Conservation (phyloP, 495 filamentous ascomycete genomes). For the Penicillium verhagenii region DNA sequence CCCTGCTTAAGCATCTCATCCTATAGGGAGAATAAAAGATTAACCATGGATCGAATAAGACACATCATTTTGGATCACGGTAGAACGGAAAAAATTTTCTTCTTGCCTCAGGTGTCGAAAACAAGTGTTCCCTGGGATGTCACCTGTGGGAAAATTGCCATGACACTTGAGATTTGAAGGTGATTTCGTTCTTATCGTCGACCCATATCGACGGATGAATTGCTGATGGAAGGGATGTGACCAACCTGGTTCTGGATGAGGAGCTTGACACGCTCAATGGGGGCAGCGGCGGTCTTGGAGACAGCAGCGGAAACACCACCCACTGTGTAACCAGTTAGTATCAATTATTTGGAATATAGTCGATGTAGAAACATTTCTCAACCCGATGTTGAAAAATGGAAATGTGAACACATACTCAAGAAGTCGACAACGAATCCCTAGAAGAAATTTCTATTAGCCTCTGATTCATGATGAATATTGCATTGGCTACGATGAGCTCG, state of each 20-base stretch:
- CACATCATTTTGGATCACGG: conserved; percentile 10
- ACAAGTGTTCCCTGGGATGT: neutral
- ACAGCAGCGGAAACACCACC: conserved; percentile 99
- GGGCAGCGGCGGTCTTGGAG: conserved; percentile 99
- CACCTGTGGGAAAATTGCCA: neutral
- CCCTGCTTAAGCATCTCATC: conserved; percentile 99
- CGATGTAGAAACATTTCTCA: neutral
- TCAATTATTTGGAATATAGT: neutral
- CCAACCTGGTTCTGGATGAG: conserved; percentile 99
- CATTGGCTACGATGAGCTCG: neutral
- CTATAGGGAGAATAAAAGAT: conserved; percentile 43
- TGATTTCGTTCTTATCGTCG: neutral
- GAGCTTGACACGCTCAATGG: conserved; percentile 99
- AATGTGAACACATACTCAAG: conserved; percentile 74
- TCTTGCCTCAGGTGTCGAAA: neutral
- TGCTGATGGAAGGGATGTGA: conserved; percentile 9
- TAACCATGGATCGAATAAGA: conserved; percentile 9
- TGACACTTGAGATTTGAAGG: neutral
- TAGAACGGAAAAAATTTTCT: conserved; percentile 11
- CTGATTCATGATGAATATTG: neutral
- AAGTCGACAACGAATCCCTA: conserved; percentile 83
- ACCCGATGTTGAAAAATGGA: neutral
- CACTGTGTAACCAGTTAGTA: conserved; percentile 60
- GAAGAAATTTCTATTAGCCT: conserved; percentile 36
- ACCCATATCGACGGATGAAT: neutral